Evolutionary conservation across 2,329 filamentous ascomycete species (phyloP).

Genomic region (Chaetoscypha palmicola): DNA sequence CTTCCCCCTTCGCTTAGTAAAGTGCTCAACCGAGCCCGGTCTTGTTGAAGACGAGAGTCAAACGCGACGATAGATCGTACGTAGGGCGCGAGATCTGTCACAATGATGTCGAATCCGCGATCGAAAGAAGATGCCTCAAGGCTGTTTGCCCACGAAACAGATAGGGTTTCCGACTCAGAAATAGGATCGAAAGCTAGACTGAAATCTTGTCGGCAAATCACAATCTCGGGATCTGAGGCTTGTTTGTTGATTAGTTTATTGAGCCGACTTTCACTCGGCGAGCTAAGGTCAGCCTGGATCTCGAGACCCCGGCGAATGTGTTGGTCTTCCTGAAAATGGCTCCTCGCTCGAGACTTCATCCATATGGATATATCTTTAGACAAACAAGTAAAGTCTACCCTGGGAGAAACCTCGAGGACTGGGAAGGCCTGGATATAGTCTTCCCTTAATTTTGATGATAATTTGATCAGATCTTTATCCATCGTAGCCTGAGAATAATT

Average conservation of each 20-base stretch:
- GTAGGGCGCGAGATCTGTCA: slow-evolving; percentile 78
- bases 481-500: slow-evolving; percentile 17
- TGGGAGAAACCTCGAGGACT: slow-evolving; percentile 44
- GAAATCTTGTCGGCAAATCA: slow-evolving; percentile 45
- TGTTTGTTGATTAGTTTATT: slow-evolving; percentile 20
- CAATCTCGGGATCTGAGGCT: slow-evolving; percentile 5
- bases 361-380: slow-evolving; percentile 24
- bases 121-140: slow-evolving; percentile 72
- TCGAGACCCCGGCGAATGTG: slow-evolving; percentile 19
- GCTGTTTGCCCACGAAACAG: slow-evolving; percentile 31
- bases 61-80: slow-evolving; percentile 77
- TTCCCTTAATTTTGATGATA: slow-evolving; percentile 41
- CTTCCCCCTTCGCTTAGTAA: slow-evolving; percentile 55
- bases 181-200: slow-evolving; percentile 55
- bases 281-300: slow-evolving; percentile 18
- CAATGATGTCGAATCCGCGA: slow-evolving; percentile 57
- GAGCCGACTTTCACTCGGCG: slow-evolving; percentile 20
- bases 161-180: slow-evolving; percentile 42
- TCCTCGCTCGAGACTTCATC: slow-evolving; percentile 25
- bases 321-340: slow-evolving; percentile 25
- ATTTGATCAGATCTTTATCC: slow-evolving; percentile 21
- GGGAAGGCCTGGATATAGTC: slow-evolving; percentile 48
- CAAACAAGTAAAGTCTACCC: slow-evolving; percentile 15
- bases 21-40: slow-evolving; percentile 55
- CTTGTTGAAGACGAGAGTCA: slow-evolving; percentile 63